A percentile compares a stretch with the other conserved stretches of the same genome.
Evolutionary conservation across 2,329 filamentous ascomycete genomes (phyloP).

Genomic region (Dactylellina haptotyla): DNA sequence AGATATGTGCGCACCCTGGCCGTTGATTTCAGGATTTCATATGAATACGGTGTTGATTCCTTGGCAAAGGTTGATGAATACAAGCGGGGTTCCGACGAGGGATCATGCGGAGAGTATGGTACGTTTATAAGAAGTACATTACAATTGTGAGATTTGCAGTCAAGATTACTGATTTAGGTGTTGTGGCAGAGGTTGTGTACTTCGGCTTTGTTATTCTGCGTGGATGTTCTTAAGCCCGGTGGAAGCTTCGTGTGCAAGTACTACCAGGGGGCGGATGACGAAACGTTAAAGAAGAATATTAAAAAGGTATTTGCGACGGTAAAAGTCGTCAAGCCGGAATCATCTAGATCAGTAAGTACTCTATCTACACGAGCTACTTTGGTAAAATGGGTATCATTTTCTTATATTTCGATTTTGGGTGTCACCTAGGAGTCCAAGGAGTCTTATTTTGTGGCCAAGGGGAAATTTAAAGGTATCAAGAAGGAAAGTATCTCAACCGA

Average conservation of each 20-base stretch:
- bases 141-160: not conserved
- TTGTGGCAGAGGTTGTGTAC: constrained; percentile 81
- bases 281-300: constrained; percentile 77
- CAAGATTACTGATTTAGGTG: not conserved
- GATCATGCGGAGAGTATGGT: constrained; percentile 98
- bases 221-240: constrained; percentile 80
- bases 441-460: constrained; percentile 55
- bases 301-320: constrained; percentile 82
- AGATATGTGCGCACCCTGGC: constrained; percentile 99
- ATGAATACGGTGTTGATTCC: constrained; percentile 91
- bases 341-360: constrained; percentile 79
- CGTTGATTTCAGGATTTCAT: constrained; percentile 75
- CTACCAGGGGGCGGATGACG: constrained; percentile 90
- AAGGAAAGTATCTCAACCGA: constrained; percentile 28
- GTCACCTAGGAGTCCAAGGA: constrained; percentile 56
- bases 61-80: constrained; percentile 99
- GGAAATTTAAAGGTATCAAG: constrained; percentile 21
- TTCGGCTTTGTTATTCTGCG: constrained; percentile 84
- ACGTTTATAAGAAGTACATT: constrained; percentile 62
- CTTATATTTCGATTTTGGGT: not conserved
- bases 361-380: not conserved
- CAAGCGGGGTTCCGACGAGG: constrained; percentile 83
- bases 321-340: constrained; percentile 87
- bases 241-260: constrained; percentile 98
- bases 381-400: too few relatives aligned